phyloP scores from a whole-genome alignment of 768 basidiomycete species.

The Tricholoma sp. region DNA sequence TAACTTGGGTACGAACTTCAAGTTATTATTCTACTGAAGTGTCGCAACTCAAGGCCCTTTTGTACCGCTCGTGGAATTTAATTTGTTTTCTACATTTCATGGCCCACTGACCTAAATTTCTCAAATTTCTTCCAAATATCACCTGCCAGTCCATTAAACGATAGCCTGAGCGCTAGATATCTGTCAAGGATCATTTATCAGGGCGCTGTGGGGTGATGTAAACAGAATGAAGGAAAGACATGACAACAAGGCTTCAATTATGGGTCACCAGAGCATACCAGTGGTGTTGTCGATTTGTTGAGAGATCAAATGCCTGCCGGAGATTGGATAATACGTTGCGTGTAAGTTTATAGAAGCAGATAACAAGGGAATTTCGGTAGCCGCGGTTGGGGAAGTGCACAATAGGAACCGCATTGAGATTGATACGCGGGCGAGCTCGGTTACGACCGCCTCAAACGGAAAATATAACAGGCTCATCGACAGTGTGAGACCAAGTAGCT shows the following conservation, averaged over 20 bases:
- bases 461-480: background rate
- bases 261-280: conserved; percentile 3
- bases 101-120: conserved; percentile 2
- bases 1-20: background rate
- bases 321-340: conserved; percentile 3
- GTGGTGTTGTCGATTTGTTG: conserved; percentile 5
- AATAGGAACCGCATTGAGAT: conserved; percentile 2
- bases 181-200: conserved; percentile 7
- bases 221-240: conserved; percentile 5
- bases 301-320: conserved; percentile 6
- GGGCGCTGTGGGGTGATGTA: conserved; percentile 5
- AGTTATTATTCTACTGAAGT: background rate
- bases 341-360: conserved; percentile 1
- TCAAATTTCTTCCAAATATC: conserved; percentile 8
- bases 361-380: conserved; percentile 1
- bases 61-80: conserved; percentile 10
- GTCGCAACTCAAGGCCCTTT: conserved; percentile 9
- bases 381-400: background rate
- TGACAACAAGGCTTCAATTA: conserved; percentile 1
- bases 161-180: conserved; percentile 1
- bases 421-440: conserved; percentile 2
- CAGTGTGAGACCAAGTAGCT: conserved; percentile 3
- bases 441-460: conserved; percentile 14
- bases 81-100: conserved; percentile 8
- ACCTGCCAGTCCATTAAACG: background rate